Evolutionary conservation across 306 rosid species (phyloP).

Genomic region (Sechiopsis laciniata): DNA sequence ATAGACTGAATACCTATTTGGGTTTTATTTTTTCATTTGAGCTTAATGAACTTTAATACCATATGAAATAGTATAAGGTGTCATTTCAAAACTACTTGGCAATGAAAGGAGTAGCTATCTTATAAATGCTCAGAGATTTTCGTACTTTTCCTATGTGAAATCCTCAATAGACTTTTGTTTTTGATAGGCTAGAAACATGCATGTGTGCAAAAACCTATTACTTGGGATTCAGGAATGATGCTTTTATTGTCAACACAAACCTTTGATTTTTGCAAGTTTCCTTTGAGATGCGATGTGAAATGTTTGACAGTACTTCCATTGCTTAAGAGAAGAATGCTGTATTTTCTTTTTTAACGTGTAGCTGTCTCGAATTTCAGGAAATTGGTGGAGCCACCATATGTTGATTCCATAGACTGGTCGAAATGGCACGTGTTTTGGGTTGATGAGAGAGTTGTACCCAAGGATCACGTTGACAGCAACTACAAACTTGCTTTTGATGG

Average conservation of each 20-base stretch:
- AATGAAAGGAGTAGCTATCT: too few species aligned
- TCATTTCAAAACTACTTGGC: too few species aligned
- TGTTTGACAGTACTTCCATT: conserved; percentile 1
- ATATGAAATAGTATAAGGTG: too few species aligned
- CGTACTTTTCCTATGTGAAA: too few species aligned
- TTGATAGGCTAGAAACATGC: not conserved
- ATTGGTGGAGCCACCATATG: conserved; percentile 57
- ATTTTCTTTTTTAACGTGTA: too few species aligned
- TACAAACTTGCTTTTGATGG: conserved; percentile 76
- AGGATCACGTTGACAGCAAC: conserved; percentile 71
- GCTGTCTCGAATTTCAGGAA: conserved; percentile 41
- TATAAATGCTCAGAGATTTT: too few species aligned
- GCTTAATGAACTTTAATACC: too few species aligned
- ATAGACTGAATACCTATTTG: too few species aligned
- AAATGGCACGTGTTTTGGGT: conserved; percentile 85
- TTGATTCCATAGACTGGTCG: conserved; percentile 54
- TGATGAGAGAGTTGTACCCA: conserved; percentile 81
- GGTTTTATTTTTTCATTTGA: too few species aligned
- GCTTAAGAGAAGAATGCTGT: not conserved
- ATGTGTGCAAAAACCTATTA: not conserved
- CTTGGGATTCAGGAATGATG: not conserved
- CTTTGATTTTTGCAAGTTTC: not conserved
- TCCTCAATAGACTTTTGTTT: not conserved
- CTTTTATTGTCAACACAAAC: not conserved
- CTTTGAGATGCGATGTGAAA: not conserved